These are phyloP conservation scores for Lumnitzera racemosa DNA, from an alignment of 345 rosid genomes.

Conservation along the genomic window DNA sequence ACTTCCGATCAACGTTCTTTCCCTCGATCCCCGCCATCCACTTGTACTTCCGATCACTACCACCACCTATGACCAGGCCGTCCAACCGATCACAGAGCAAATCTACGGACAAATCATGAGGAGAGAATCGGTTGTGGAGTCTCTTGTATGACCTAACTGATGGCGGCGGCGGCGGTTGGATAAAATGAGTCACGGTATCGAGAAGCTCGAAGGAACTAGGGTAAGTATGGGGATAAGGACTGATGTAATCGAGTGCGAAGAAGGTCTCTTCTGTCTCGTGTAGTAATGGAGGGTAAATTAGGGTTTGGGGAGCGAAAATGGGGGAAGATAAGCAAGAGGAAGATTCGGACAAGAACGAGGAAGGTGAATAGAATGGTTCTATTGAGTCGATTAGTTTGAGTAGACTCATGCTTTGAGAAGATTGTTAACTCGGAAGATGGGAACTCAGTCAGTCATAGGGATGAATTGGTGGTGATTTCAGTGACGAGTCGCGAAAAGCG, in stretches of 20 bases:
- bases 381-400: slow-evolving; percentile 2
- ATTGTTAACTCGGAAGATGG: background rate
- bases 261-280: slow-evolving; percentile 20
- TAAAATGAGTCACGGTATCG: slow-evolving; percentile 55
- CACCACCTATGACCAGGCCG: slow-evolving; percentile 19
- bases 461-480: background rate
- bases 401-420: slow-evolving; percentile 1
- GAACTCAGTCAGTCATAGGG: background rate
- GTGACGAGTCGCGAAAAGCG: background rate
- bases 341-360: background rate
- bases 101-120: slow-evolving; percentile 35
- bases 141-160: slow-evolving; percentile 38
- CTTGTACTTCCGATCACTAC: slow-evolving; percentile 63
- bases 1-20: slow-evolving; percentile 53
- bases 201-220: slow-evolving; percentile 32
- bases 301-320: slow-evolving; percentile 25
- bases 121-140: slow-evolving; percentile 25
- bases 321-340: slow-evolving; percentile 22
- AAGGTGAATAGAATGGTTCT: background rate
- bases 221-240: slow-evolving; percentile 11
- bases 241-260: slow-evolving; percentile 36
- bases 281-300: slow-evolving; percentile 23
- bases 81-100: slow-evolving; percentile 62
- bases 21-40: slow-evolving; percentile 72
- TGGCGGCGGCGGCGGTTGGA: slow-evolving; percentile 23